Base-by-base conservation (phyloP, 768 basidiomycete species). In the Tylopilus sp. region DNA sequence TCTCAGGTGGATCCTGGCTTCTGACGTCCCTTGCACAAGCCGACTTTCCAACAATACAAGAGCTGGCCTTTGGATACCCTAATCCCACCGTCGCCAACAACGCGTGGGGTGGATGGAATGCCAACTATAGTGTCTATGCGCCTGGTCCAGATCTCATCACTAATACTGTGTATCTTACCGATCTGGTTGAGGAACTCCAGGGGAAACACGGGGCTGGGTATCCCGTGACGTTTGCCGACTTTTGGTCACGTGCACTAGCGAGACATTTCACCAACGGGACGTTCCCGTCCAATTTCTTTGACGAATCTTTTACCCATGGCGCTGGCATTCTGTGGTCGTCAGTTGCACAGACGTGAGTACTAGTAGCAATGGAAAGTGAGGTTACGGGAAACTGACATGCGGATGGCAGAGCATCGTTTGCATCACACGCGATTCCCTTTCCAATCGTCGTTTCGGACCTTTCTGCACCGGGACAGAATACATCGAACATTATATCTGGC, bases 1-100 rank as follows among this genome's bases (percentile, higher is more conserved):
- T 85, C 12, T 79, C 78, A 0, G 79, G 78, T 2, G 72, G 72
- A 2, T 65, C 71, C 0, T 75, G 74, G 74, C 43, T 75, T 6
- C 28, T 73, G 29, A 72, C 72, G 14, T 78, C 75, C 4, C 69
- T 78, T 34, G 64, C 64, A 1, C 71, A 78, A 48, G 71, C 74
- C 52, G 70, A 74, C 62, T 72, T 78, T 37, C 72, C 74, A 6
- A 68, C 64, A 12, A 66, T 76, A 0, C 70, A 73, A 26, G 70
- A 77, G 13, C 67, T 77, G 34, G 33, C 67, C 2, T 70, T 77
- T 8, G 75, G 73, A 9, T 61, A 64, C 19, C 13, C 58, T 10
- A 21, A 53, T n/a, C 10, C 63, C 0, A 53, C 58, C 16, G 58
- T 50, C 2, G 42, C 61, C 1, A 51, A 63, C 29, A 44, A 59